Percentiles rank a stretch among this genome's conserved stretches.
Conservation (phyloP, 805 yeast species). For the Kazachstania psychrophila region DNA sequence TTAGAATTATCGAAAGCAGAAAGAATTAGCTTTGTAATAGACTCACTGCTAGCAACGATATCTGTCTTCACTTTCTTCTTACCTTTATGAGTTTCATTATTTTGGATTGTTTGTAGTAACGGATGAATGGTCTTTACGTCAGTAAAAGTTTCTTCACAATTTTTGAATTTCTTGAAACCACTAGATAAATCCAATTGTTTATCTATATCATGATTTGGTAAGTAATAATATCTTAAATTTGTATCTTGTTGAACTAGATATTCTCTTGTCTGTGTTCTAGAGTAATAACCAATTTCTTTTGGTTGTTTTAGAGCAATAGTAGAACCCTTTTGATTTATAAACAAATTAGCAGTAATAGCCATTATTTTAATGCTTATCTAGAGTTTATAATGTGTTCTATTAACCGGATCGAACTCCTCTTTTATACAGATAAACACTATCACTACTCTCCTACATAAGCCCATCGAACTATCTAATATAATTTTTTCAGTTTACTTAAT, state of each 20-base stretch:
- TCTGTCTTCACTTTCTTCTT: slow-evolving; percentile 43
- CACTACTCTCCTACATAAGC: too few species aligned
- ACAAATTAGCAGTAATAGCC: slow-evolving; percentile 25
- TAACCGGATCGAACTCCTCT: too few species aligned
- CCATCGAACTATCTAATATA: too few species aligned
- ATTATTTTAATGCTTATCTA: too few species aligned
- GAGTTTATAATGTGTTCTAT: too few species aligned
- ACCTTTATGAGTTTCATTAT: slow-evolving; percentile 40
- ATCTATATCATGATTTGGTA: slow-evolving; percentile 68
- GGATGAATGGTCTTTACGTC: slow-evolving; percentile 37
- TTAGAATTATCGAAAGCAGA: slow-evolving; percentile 42
- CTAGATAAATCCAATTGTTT: slow-evolving; percentile 49
- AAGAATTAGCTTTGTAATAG: slow-evolving; percentile 58
- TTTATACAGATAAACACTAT: too few species aligned
- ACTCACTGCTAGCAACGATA: slow-evolving; percentile 76
- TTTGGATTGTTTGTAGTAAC: slow-evolving; percentile 44
- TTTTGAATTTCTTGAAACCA: slow-evolving; percentile 54
- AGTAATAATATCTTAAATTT: slow-evolving; percentile 61
- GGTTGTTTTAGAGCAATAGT: slow-evolving; percentile 77
- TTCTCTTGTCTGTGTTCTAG: slow-evolving; percentile 50
- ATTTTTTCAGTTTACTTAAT: too few species aligned
- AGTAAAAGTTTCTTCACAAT: slow-evolving; percentile 45
- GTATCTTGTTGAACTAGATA: slow-evolving; percentile 42
- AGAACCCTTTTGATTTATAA: slow-evolving; percentile 40
- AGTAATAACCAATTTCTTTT: slow-evolving; percentile 62